Percentiles rank a stretch among this genome's conserved stretches.
Evolutionary conservation across 2,329 filamentous ascomycete genomes (phyloP).

Genomic region (Colletotrichum sojae): DNA sequence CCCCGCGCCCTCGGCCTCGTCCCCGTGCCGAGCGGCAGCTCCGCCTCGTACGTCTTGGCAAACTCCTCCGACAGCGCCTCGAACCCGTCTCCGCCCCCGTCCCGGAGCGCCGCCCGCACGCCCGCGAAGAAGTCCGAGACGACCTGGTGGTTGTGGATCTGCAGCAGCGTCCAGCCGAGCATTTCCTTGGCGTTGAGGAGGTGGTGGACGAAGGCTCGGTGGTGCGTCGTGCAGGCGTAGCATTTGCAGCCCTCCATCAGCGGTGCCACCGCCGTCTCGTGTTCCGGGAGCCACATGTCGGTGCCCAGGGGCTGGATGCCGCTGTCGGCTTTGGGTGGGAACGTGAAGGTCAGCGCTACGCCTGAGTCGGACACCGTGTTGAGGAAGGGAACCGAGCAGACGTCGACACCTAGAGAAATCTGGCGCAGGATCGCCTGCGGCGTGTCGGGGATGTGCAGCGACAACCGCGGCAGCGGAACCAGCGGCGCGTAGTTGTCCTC

Average conservation of each 20-base stretch:
- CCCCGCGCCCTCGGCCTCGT: slow-evolving; percentile 84
- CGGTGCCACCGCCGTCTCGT: slow-evolving; percentile 75
- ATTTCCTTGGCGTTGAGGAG: slow-evolving; percentile 93
- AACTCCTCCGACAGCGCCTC: slow-evolving; percentile 63
- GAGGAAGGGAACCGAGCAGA: slow-evolving; percentile 84
- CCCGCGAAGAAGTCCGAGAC: slow-evolving; percentile 80
- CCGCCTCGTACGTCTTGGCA: slow-evolving; percentile 72
- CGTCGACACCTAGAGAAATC: slow-evolving; percentile 81
- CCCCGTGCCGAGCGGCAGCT: slow-evolving; percentile 81
- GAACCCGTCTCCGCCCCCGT: slow-evolving; percentile 71
- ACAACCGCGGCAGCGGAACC: slow-evolving; percentile 77
- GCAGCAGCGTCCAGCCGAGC: slow-evolving; percentile 93
- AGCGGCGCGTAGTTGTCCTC: slow-evolving; percentile 69
- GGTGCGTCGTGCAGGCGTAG: slow-evolving; percentile 87
- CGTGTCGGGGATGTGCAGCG: slow-evolving; percentile 76
- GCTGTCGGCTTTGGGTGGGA: slow-evolving; percentile 58
- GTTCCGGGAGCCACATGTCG: slow-evolving; percentile 79
- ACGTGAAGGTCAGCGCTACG: slow-evolving; percentile 84
- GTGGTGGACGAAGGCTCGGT: slow-evolving; percentile 90
- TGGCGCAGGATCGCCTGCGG: slow-evolving; percentile 86
- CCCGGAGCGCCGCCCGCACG: slow-evolving; percentile 75
- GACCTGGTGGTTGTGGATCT: slow-evolving; percentile 89
- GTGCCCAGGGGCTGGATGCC: slow-evolving; percentile 72
- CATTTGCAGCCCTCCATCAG: slow-evolving; percentile 78
- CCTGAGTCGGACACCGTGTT: slow-evolving; percentile 84